Base-by-base conservation (phyloP, 768 basidiomycete genomes). In the Russula emetica region DNA sequence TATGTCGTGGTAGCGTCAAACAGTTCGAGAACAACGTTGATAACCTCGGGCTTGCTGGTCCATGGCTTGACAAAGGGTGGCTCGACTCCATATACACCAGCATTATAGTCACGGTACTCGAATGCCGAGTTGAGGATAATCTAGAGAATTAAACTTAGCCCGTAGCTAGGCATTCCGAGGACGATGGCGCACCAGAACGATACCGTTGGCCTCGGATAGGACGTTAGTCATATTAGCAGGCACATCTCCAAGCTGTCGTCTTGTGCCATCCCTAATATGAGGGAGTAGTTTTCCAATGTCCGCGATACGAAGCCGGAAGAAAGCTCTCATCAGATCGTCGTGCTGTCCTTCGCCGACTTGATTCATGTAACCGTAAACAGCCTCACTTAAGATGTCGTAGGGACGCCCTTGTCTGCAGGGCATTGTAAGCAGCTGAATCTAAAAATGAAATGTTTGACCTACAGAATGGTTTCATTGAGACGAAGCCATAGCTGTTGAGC, bases 321-420 rank as follows among this genome's bases (percentile, higher is more conserved):
- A 97, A 3, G 85, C 80, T 42, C 95, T 82, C 67, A 94, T 82
- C 22, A 86, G 75, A 70, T 97, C 94, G 71, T 94, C 85, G 66
- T 86, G 80, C 61, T 82, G 71, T 10, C 75, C 78, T 69, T 87
- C 77, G 20, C 79, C 79, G 32, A 79, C 69, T 58, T 83, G 79
- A 16, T 79, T 76, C 85, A 93, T 90, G 70, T 86, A 91, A 3
- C 76, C 74, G 53, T 83, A 78, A 28, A 95, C 85, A 0, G 85
- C 81, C 51, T 92, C 85, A 49, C 88, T 83, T 40, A 94, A 78
- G 3, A 90, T 80, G 62, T 83, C 85, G 60, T 82, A 80, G 1
- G 78, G 74, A n/a, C 82, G 80, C 2, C 83, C 79, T 28, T 80
- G 76, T 14, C 86, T 90, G 66, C 26, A 56, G 45, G 30, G 51